Conservation (phyloP, 306 rosid species). For the Glycine soja region DNA sequence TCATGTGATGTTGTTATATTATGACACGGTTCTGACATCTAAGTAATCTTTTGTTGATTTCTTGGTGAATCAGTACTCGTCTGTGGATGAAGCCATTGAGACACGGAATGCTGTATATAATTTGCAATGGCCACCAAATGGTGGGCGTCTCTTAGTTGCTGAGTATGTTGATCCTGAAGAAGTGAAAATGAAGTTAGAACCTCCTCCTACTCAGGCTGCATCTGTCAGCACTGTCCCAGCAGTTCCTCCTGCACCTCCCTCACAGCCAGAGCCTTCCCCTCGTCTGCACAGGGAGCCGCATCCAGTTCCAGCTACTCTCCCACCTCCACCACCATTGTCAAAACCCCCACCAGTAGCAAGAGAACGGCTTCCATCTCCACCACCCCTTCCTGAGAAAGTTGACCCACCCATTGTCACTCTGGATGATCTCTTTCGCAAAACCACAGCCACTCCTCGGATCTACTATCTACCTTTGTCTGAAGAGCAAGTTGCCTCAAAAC, state of each 20-base stretch:
- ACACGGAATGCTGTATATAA: constrained; percentile 92
- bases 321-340: constrained; percentile 63
- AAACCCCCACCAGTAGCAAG: constrained; percentile 63
- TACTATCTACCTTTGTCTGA: constrained; percentile 93
- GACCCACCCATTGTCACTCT: constrained; percentile 88
- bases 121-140: constrained; percentile 97
- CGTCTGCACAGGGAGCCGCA: constrained; percentile 54
- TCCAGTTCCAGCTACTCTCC: constrained; percentile 52
- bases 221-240: constrained; percentile 57
- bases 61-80: constrained; percentile 69
- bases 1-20: neutral
- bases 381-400: constrained; percentile 68
- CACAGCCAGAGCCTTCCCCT: constrained; percentile 57
- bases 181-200: constrained; percentile 72
- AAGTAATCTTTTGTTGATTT: constrained; percentile 6
- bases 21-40: neutral
- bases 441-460: constrained; percentile 88
- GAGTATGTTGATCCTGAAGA: constrained; percentile 93
- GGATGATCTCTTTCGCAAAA: constrained; percentile 93
- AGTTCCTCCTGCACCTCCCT: constrained; percentile 56
- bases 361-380: constrained; percentile 91
- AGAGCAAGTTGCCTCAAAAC: constrained; percentile 80
- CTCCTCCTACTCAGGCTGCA: constrained; percentile 67
- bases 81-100: constrained; percentile 83
- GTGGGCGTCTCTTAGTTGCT: constrained; percentile 84